Base-by-base conservation (phyloP, 2,329 filamentous ascomycete species). In the Neopestalotiopsis sp. region DNA sequence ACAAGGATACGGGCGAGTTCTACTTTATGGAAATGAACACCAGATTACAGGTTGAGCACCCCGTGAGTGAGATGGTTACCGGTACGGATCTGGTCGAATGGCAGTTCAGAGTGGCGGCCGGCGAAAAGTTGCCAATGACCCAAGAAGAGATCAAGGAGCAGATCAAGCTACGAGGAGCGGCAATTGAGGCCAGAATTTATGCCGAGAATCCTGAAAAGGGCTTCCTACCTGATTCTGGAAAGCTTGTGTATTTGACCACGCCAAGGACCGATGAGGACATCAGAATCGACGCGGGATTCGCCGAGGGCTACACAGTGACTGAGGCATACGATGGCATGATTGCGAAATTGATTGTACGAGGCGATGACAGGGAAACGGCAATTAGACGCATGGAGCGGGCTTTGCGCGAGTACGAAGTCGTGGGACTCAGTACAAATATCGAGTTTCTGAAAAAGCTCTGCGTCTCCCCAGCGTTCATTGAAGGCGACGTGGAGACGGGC, bases 271-370 rank as follows among this genome's bases (percentile, higher is more conserved):
- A 89, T 49, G 86, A 91, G 0, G 92, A 94, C 71, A 88, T 98
- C 40, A 91, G 96, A 56, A 94, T 99, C 72, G 96, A 99, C 76
- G 94, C 95, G 60, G 96, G 96, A 1, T 98, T 98, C 78, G 89
- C 95, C 34, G 88, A 94, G 73, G 96, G 96, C 32, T 95, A 97
- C 78, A 94, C 94, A 71, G 93, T 99, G 2, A 97, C 95, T 0
- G 94, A 95, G 69, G 93, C 96, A 67, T 99, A 99, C 80, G 96
- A 99, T 75, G 96, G 96, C 34, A 99, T 99, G 96, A 97, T 99
- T 73, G 94, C 96, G 59, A 99, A 99, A 82, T 88, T 99, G 66
- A 99, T 99, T 74, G 94, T 98, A 5, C 89, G 93, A 69, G 96
- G 93, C 0, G 88, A 89, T 17, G 92, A 92, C 68, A 88, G 96